These are phyloP conservation scores for Tolypocladium ovalisporum DNA, from an alignment of 2,329 filamentous ascomycete genomes.

Conservation along the genomic window DNA sequence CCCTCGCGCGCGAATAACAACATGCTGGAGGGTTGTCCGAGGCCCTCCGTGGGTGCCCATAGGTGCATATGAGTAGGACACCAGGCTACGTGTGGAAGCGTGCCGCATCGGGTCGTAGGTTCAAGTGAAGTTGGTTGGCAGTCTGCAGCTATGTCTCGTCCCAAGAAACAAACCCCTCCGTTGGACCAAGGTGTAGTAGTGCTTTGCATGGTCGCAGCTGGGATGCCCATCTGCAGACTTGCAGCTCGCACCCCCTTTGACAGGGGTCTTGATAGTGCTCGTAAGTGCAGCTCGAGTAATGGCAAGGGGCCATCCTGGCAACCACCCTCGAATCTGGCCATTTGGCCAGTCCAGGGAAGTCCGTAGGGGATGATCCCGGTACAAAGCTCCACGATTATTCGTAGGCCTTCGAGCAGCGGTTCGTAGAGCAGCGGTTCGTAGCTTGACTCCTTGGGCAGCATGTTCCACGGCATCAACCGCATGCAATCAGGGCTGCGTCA, in stretches of 20 bases:
- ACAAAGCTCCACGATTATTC: neutral
- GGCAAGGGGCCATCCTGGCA: neutral
- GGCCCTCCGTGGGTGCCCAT: neutral
- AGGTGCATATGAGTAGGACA: too few relatives aligned
- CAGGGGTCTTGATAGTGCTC: neutral
- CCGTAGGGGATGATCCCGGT: neutral
- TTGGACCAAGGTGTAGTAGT: neutral
- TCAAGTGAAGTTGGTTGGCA: neutral
- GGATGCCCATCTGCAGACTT: neutral
- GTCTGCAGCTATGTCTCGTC: neutral
- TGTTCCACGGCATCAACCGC: constrained; percentile 5
- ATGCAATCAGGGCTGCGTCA: neutral
- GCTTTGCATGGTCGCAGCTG: neutral
- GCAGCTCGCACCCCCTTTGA: neutral
- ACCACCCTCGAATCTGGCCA: neutral
- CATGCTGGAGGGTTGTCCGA: neutral
- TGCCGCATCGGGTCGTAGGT: neutral
- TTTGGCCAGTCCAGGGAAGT: constrained; percentile 1
- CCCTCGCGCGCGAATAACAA: neutral
- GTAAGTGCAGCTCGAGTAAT: neutral
- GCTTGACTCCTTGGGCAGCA: neutral
- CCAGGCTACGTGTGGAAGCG: neutral
- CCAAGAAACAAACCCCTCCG: neutral
- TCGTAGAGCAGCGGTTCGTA: neutral
- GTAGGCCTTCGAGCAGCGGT: neutral